phyloP scores from a whole-genome alignment of 805 yeast genomes.

The Wickerhamiella brachini region DNA sequence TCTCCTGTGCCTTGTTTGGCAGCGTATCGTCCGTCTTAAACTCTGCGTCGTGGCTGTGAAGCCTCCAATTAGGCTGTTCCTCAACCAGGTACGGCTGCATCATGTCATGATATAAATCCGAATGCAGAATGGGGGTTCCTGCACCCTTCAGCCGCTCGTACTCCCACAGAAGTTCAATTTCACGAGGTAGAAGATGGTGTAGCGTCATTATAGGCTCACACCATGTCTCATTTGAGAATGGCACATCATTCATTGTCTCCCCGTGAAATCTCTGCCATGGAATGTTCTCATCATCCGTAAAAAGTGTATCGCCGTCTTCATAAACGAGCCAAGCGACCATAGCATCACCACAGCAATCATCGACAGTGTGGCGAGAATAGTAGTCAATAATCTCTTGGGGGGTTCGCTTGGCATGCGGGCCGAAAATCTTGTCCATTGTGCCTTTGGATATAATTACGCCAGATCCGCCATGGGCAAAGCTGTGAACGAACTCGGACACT shows the following conservation, averaged over 20 bases:
- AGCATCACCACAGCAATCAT: slow-evolving; percentile 26
- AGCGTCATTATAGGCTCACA: slow-evolving; percentile 24
- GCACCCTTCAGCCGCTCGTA: slow-evolving; percentile 18
- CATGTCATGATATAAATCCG: slow-evolving; percentile 24
- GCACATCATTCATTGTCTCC: slow-evolving; percentile 18
- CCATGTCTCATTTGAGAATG: slow-evolving; percentile 16
- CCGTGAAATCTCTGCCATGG: slow-evolving; percentile 22
- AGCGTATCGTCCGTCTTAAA: background rate
- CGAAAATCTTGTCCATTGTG: slow-evolving; percentile 20
- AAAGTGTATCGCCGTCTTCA: slow-evolving; percentile 14
- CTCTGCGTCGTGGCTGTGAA: background rate
- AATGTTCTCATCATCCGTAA: slow-evolving; percentile 7
- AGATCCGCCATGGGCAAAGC: slow-evolving; percentile 29
- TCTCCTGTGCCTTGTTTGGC: slow-evolving; percentile 5
- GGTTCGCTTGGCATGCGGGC: slow-evolving; percentile 9
- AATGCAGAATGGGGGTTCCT: slow-evolving; percentile 14
- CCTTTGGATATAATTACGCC: slow-evolving; percentile 25
- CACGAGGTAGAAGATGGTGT: slow-evolving; percentile 25
- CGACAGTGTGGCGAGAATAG: slow-evolving; percentile 15
- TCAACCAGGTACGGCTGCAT: slow-evolving; percentile 19
- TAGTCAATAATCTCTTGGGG: slow-evolving; percentile 7
- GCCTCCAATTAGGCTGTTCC: slow-evolving; percentile 19
- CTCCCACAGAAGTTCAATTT: slow-evolving; percentile 23
- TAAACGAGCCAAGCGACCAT: slow-evolving; percentile 21
- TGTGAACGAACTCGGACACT: slow-evolving; percentile 5